phyloP scores from a whole-genome alignment of 768 basidiomycete species.

The Pholiota conissans region DNA sequence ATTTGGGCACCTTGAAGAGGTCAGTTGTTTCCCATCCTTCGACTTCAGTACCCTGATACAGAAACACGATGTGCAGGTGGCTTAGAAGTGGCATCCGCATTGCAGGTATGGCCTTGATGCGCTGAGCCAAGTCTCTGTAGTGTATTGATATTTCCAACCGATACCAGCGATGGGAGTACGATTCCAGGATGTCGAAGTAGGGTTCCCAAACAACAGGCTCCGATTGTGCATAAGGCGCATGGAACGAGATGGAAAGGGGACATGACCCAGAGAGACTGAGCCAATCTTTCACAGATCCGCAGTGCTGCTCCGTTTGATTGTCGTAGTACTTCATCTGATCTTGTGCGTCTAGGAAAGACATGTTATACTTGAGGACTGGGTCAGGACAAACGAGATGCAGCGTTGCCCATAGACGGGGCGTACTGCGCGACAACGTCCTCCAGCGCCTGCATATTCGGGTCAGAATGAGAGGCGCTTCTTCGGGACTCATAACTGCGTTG shows the following conservation, averaged over 20 bases:
- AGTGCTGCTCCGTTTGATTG: conserved; percentile 3
- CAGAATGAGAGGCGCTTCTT: conserved; percentile 15
- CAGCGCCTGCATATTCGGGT: conserved; percentile 17
- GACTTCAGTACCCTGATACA: not conserved
- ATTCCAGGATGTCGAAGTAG: no score
- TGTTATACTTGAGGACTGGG: no score
- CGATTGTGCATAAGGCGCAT: no score
- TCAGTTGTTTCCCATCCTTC: conserved; percentile 12
- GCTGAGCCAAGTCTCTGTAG: not conserved
- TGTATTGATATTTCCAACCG: conserved; percentile 12
- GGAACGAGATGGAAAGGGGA: conserved; percentile 12
- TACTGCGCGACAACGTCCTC: conserved; percentile 13
- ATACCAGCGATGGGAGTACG: no score
- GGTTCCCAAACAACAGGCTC: no score
- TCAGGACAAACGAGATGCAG: no score
- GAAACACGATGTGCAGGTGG: conserved; percentile 13
- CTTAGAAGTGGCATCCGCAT: no score
- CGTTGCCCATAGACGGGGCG: conserved; percentile 17
- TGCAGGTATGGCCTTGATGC: conserved; percentile 5
- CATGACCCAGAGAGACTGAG: conserved; percentile 10
- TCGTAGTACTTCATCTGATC: no score
- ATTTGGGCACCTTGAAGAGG: conserved; percentile 5
- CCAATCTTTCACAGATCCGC: conserved; percentile 11
- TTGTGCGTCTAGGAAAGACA: no score
- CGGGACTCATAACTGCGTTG: conserved; percentile 15